phyloP scores from a whole-genome alignment of 169 alveolate species.

The Eimeria falciformis region DNA sequence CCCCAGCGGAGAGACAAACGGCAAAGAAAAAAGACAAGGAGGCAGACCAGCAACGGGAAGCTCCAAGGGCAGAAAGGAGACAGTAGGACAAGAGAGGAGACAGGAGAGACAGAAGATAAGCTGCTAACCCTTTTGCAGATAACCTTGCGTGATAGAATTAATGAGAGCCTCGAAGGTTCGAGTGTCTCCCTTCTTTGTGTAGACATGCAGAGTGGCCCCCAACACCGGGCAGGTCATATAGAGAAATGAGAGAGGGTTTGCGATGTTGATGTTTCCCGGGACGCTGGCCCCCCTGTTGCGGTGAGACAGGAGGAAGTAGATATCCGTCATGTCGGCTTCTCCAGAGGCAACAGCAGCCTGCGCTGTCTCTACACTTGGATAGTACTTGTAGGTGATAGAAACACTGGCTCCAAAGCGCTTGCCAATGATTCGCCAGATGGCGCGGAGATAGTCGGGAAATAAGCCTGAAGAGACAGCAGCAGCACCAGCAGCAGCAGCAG shows the following conservation, averaged over 20 bases:
- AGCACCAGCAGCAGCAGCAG: slow-evolving; percentile 49
- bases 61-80: too few species aligned
- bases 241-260: slow-evolving; percentile 22
- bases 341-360: background rate
- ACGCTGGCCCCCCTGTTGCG: background rate
- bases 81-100: too few species aligned
- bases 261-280: background rate
- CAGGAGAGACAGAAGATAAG: background rate
- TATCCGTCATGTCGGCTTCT: slow-evolving; percentile 35
- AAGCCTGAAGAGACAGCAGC: background rate
- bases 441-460: background rate
- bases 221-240: slow-evolving; percentile 30
- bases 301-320: background rate
- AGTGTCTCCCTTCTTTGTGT: background rate
- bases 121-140: background rate
- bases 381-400: background rate
- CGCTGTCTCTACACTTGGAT: background rate
- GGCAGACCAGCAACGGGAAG: background rate
- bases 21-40: too few species aligned
- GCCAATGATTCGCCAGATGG: background rate
- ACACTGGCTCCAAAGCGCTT: background rate
- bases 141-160: too few species aligned
- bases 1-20: background rate
- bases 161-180: background rate
- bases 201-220: background rate